phyloP scores from a whole-genome alignment of 306 rosid species.

The Trifolium subterraneum region DNA sequence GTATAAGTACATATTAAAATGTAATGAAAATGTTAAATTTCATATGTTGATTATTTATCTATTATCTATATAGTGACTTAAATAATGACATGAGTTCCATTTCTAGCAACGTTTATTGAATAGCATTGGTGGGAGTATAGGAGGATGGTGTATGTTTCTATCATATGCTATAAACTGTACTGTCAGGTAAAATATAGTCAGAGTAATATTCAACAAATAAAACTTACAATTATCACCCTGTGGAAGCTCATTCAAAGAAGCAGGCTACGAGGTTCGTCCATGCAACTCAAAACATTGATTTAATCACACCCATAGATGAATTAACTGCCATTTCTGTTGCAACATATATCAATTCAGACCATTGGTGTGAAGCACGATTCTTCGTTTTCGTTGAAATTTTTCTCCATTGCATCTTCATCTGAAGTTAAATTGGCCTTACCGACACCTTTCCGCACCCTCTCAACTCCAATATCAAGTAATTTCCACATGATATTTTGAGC shows the following conservation, averaged over 20 bases:
- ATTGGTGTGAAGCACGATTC: not conserved
- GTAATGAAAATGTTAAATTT: not conserved
- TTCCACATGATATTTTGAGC: not conserved
- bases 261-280: not conserved
- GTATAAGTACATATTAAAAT: no score
- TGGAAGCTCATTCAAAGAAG: not conserved
- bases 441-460: not conserved
- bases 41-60: no score
- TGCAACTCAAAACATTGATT: not conserved
- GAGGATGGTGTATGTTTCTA: not conserved
- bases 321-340: not conserved
- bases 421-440: not conserved
- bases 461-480: constrained; percentile 1
- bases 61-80: not conserved
- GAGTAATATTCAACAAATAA: not conserved
- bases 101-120: not conserved
- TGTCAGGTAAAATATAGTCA: not conserved
- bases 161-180: not conserved
- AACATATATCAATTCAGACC: not conserved
- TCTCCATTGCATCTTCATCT: not conserved
- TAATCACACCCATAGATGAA: not conserved
- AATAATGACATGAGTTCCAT: not conserved
- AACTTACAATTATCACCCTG: not conserved
- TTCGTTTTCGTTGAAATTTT: not conserved
- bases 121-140: not conserved